These are phyloP conservation scores for Fraxinus latifolia DNA, from an alignment of 305 asterid genomes.

Conservation along the genomic window DNA sequence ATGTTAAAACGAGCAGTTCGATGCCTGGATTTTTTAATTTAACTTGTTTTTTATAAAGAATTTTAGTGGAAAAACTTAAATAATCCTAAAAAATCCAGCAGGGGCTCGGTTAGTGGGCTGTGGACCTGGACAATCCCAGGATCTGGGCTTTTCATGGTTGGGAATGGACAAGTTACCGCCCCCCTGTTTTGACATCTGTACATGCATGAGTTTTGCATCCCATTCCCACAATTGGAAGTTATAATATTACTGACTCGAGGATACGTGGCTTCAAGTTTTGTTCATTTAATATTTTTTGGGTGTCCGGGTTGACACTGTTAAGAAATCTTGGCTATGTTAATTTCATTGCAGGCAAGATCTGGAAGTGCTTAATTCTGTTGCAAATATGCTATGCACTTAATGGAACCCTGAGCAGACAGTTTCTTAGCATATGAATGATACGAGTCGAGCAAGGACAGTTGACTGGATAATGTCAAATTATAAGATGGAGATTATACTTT, in stretches of 20 bases:
- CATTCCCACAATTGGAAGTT: neutral
- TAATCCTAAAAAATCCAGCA: neutral
- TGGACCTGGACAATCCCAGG: neutral
- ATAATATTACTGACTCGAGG: neutral
- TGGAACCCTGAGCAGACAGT: slow-evolving; percentile 3
- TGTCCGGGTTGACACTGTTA: neutral
- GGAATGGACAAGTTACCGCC: neutral
- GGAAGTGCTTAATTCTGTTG: slow-evolving; percentile 33
- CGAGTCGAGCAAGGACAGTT: neutral
- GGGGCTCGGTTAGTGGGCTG: neutral
- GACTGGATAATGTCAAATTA: neutral
- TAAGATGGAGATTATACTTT: neutral
- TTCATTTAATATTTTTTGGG: neutral
- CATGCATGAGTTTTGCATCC: neutral
- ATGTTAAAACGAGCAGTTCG: neutral
- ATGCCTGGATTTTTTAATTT: neutral
- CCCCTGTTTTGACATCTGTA: neutral
- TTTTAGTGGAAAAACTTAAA: neutral
- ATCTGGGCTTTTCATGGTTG: neutral
- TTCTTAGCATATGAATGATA: neutral
- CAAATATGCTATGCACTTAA: neutral
- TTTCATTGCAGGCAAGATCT: slow-evolving; percentile 45
- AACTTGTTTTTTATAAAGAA: neutral
- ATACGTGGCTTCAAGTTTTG: neutral
- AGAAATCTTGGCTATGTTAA: neutral